Base-by-base conservation (phyloP, 2,329 filamentous ascomycete species). In the Talaromyces sp. region DNA sequence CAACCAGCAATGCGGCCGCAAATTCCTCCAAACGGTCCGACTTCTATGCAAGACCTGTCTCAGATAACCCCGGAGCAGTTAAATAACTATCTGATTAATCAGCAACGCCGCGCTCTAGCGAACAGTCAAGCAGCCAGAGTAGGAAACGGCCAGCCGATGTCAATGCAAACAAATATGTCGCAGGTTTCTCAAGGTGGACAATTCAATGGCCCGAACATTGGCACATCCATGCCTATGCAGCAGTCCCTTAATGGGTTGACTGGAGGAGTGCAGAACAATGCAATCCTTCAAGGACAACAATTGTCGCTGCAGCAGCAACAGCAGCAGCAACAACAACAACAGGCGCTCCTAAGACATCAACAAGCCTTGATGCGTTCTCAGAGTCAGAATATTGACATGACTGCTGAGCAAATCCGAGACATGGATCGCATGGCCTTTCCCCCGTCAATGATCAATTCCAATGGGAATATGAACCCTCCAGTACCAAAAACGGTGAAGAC, bases 401-500 rank as follows among this genome's bases (percentile, higher is more conserved):
- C 67, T 9, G 66, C 68, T 2, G 72, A 77, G 4, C 73, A 77
- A 60, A 60, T 67, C n/a, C 70, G 68, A 58, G 70, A 76, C 43
- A 78, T 78, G 76, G 76, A 78, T 60, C 66, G 66, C 25, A 36
- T 70, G 5, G 60, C 62, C 8, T 77, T 77, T 56, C 76, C 75
- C 5, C 67, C 65, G 2, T 65, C 63, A 10, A 68, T 73, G n/a
- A 62, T 74, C 11, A 68, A 66, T 55, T 66, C 67, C 36, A 71
- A 67, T 33, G 63, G 64, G n/a, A 70, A 67, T 48, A 60, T 68
- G 7, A 62, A 63, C 11, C 66, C 70, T 25, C 67, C 72, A 17
- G 65, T 82, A 9, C 81, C 82, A 5, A 77, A 76, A 28, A 69
- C 78, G 11, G 72, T 84, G 22, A 80, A 77, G 63, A 79, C 77